A percentile compares a stretch with the other conserved stretches of the same genome.
Evolutionary conservation across 371 early-diverging fungal species (phyloP).

Genomic region (Syncephalastrum racemosum): DNA sequence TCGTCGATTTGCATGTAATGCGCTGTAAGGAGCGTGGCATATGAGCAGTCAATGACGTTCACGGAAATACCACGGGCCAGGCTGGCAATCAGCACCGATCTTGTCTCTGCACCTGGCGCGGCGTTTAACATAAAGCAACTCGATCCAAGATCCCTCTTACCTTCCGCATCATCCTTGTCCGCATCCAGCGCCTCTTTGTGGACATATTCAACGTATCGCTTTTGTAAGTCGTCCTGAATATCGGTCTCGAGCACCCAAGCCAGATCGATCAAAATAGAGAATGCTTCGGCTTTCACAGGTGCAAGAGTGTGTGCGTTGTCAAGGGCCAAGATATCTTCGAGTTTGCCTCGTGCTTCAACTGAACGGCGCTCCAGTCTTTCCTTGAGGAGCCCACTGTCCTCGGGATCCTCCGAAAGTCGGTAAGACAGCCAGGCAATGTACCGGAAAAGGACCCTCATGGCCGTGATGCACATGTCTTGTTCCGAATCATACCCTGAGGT

Average conservation of each 20-base stretch:
- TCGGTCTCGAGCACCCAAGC: constrained; percentile 61
- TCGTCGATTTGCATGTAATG: constrained; percentile 42
- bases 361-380: constrained; percentile 9
- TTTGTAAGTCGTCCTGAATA: constrained; percentile 25
- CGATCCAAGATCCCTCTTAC: neutral
- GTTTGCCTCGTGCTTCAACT: too few species aligned
- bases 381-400: constrained; percentile 4
- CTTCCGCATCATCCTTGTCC: constrained; percentile 6
- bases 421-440: constrained; percentile 47
- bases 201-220: constrained; percentile 19
- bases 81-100: constrained; percentile 20
- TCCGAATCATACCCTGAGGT: constrained; percentile 32
- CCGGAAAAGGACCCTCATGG: constrained; percentile 39
- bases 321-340: too few species aligned
- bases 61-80: constrained; percentile 40
- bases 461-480: constrained; percentile 25
- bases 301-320: neutral
- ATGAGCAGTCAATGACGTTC: constrained; percentile 41
- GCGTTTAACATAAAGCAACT: too few species aligned
- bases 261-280: constrained; percentile 50
- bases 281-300: constrained; percentile 27
- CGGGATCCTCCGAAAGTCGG: constrained; percentile 16
- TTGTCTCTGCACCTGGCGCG: neutral
- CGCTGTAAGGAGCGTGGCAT: constrained; percentile 32
- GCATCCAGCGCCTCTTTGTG: constrained; percentile 28